Conservation (phyloP, 2,329 filamentous ascomycete genomes). For the Trichoderma aggressivum region DNA sequence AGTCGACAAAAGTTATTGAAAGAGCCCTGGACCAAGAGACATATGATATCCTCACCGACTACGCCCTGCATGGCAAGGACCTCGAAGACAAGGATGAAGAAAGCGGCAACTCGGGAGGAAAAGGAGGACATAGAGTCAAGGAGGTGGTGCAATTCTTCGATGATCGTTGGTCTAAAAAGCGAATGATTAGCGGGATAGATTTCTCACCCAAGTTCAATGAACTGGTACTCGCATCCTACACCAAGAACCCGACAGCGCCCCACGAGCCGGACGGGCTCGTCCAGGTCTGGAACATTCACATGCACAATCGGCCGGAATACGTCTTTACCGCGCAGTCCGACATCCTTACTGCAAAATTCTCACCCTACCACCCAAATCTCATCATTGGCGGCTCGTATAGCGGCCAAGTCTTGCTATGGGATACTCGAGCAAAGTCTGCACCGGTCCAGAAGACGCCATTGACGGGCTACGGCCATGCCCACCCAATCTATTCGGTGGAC, state of each 20-base stretch:
- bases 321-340: slow-evolving; percentile 96
- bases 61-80: slow-evolving; percentile 75
- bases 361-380: slow-evolving; percentile 95
- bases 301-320: slow-evolving; percentile 92
- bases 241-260: slow-evolving; percentile 92
- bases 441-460: slow-evolving; percentile 95
- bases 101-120: slow-evolving; percentile 63
- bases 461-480: slow-evolving; percentile 91
- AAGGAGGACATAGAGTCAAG: slow-evolving; percentile 71
- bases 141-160: slow-evolving; percentile 94
- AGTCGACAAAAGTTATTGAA: slow-evolving; percentile 95
- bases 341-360: slow-evolving; percentile 92
- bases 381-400: slow-evolving; percentile 96
- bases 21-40: slow-evolving; percentile 84
- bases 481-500: slow-evolving; percentile 91
- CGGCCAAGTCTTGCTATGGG: slow-evolving; percentile 94
- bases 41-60: slow-evolving; percentile 94
- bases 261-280: slow-evolving; percentile 91
- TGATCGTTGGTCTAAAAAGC: slow-evolving; percentile 93
- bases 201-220: slow-evolving; percentile 96
- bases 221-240: slow-evolving; percentile 89
- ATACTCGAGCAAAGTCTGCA: slow-evolving; percentile 82
- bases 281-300: slow-evolving; percentile 94
- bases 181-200: slow-evolving; percentile 92
- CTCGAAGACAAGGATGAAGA: slow-evolving; percentile 81